A percentile compares a stretch with the other conserved stretches of the same genome.
These are phyloP conservation scores for Lepidium didymum DNA, from an alignment of 345 rosid genomes.

Conservation along the genomic window DNA sequence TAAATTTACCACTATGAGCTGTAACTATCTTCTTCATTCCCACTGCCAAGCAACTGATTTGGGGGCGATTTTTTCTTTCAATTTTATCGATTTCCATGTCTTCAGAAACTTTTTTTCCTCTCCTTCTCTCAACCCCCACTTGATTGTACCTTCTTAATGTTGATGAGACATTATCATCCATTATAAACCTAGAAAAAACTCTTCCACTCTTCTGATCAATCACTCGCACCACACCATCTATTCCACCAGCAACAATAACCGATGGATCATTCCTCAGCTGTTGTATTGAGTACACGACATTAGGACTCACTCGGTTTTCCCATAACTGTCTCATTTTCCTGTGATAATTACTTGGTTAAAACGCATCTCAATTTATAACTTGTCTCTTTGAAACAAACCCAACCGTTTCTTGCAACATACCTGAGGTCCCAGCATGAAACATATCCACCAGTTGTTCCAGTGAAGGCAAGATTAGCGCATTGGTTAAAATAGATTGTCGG, in stretches of 20 bases:
- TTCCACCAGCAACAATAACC: conserved; percentile 65
- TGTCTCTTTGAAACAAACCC: background rate
- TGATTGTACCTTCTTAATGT: conserved; percentile 20
- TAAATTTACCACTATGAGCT: conserved; percentile 50
- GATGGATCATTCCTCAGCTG: conserved; percentile 51
- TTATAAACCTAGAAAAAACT: conserved; percentile 42
- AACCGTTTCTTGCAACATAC: conserved; percentile 27
- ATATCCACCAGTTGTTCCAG: conserved; percentile 73
- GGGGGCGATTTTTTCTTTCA: conserved; percentile 52
- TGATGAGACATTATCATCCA: conserved; percentile 29
- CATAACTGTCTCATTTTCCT: conserved; percentile 76
- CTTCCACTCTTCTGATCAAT: conserved; percentile 62
- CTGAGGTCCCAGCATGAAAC: conserved; percentile 84
- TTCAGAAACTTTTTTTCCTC: conserved; percentile 38
- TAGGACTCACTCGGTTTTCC: conserved; percentile 69
- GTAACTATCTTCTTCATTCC: conserved; percentile 84
- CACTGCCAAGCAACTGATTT: conserved; percentile 65
- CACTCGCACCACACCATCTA: conserved; percentile 75
- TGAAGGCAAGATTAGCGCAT: conserved; percentile 47
- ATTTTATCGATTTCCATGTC: conserved; percentile 40
- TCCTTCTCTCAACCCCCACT: conserved; percentile 32
- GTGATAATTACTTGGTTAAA: background rate
- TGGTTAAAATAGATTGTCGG: conserved; percentile 62
- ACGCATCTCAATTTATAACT: background rate
- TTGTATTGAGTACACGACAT: conserved; percentile 63